phyloP scores from a whole-genome alignment of 2,329 filamentous ascomycete genomes.

The Pseudocercospora macadamiae region DNA sequence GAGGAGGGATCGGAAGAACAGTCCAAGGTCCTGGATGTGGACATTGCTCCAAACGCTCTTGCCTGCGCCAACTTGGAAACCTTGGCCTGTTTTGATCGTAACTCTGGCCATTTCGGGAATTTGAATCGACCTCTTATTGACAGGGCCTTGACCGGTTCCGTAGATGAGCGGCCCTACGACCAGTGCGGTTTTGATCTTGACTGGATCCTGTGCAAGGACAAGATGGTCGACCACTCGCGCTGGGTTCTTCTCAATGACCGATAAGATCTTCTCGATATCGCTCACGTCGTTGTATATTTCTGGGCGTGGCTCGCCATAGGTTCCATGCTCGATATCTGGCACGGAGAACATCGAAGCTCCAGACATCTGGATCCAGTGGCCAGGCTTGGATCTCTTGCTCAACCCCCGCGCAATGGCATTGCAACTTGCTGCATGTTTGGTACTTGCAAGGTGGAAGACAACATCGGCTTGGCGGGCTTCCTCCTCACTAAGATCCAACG shows the following conservation, averaged over 20 bases:
- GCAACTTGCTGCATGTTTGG: constrained; percentile 8
- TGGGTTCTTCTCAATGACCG: constrained; percentile 10
- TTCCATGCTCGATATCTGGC: constrained; percentile 49
- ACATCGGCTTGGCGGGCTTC: constrained; percentile 14
- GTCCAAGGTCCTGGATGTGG: constrained; percentile 61
- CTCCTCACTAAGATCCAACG: constrained; percentile 6
- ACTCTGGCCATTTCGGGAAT: constrained; percentile 55
- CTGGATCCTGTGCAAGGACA: constrained; percentile 50
- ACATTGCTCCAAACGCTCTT: constrained; percentile 57
- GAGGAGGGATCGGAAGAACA: constrained; percentile 56
- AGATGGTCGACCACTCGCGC: constrained; percentile 66
- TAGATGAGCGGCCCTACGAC: constrained; percentile 68
- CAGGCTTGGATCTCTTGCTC: background rate
- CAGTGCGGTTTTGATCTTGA: constrained; percentile 60
- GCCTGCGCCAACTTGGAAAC: constrained; percentile 59
- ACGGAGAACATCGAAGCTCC: constrained; percentile 58
- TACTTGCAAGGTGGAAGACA: constrained; percentile 16
- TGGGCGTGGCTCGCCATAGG: constrained; percentile 48
- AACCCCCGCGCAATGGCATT: constrained; percentile 7
- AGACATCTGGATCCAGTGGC: constrained; percentile 51
- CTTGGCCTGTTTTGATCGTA: constrained; percentile 52
- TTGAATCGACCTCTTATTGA: constrained; percentile 58
- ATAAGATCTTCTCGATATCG: constrained; percentile 4
- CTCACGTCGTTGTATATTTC: constrained; percentile 57
- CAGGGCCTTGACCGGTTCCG: constrained; percentile 54